Evolutionary conservation across 2,329 filamentous ascomycete genomes (phyloP).

Genomic region (Cladosporium sp.): DNA sequence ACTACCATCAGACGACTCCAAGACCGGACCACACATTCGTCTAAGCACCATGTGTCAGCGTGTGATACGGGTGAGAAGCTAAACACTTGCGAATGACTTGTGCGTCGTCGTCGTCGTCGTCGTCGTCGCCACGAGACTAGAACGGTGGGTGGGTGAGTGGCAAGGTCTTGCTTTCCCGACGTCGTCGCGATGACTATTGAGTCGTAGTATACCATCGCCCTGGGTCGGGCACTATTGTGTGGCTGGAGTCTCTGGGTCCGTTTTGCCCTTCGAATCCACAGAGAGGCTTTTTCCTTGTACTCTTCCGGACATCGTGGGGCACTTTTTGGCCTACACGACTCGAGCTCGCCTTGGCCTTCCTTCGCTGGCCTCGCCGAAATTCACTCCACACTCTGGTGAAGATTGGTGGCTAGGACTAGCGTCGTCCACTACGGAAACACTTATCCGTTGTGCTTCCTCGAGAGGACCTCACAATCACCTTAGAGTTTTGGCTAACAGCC

Average conservation of each 20-base stretch:
- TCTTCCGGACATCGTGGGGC: neutral
- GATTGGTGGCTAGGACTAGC: constrained; percentile 1
- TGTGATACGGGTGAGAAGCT: neutral
- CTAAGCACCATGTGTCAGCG: neutral
- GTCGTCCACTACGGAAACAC: neutral
- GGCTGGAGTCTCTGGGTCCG: neutral
- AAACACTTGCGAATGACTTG: neutral
- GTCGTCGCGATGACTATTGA: neutral
- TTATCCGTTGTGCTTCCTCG: neutral
- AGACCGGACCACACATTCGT: neutral
- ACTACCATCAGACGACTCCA: neutral
- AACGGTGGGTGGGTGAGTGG: neutral
- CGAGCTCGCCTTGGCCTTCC: constrained; percentile 9
- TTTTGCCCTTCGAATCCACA: neutral
- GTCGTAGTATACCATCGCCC: neutral
- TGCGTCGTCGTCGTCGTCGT: too few relatives aligned
- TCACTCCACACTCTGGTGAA: constrained; percentile 9
- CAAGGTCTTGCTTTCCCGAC: neutral
- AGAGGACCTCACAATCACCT: too few relatives aligned
- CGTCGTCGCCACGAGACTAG: neutral
- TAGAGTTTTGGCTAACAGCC: constrained; percentile 4
- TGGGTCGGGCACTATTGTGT: constrained; percentile 1
- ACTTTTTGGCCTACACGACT: constrained; percentile 2
- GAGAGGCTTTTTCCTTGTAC: neutral
- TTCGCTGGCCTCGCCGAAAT: constrained; percentile 1